Conservation (phyloP, 2,329 filamentous ascomycete genomes). For the Aspergillus thermomutatus region DNA sequence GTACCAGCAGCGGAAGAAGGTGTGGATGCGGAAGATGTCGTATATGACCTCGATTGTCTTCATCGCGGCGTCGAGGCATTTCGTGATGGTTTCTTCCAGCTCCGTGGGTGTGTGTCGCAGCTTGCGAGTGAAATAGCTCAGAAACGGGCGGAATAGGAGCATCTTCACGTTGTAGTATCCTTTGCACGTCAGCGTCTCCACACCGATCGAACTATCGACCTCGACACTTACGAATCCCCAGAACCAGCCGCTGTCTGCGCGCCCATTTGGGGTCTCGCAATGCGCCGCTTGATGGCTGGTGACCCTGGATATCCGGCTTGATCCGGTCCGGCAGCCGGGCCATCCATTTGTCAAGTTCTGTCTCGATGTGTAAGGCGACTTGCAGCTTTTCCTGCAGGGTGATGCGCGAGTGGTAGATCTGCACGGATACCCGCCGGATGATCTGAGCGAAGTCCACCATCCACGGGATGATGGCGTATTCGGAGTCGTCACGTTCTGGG, state of each 20-base stretch:
- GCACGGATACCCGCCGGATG: conserved; percentile 38
- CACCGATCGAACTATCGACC: no score
- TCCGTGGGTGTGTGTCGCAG: conserved; percentile 23
- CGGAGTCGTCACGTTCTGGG: conserved; percentile 33
- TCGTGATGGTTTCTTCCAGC: conserved; percentile 30
- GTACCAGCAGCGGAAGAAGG: conserved; percentile 43
- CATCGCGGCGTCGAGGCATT: conserved; percentile 39
- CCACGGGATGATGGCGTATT: conserved; percentile 39
- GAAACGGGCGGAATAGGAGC: conserved; percentile 36
- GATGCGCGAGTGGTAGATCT: conserved; percentile 37
- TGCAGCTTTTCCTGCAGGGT: conserved; percentile 35
- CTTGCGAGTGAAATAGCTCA: conserved; percentile 30
- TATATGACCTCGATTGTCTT: conserved; percentile 41
- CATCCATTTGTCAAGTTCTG: conserved; percentile 36
- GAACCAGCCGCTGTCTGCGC: conserved; percentile 36
- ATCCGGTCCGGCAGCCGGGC: conserved; percentile 29
- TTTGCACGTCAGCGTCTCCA: conserved; percentile 4
- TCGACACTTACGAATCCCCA: conserved; percentile 34
- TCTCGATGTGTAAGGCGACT: conserved; percentile 34
- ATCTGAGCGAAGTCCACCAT: conserved; percentile 42
- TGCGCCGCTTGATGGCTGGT: conserved; percentile 20
- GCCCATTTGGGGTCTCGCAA: conserved; percentile 38
- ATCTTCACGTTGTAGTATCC: conserved; percentile 43
- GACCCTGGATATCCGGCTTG: conserved; percentile 26
- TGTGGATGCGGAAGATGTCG: conserved; percentile 37